A percentile compares a stretch with the other conserved stretches of the same genome.
Evolutionary conservation across 2,329 filamentous ascomycete genomes (phyloP).

Genomic region (Monilinia fructigena): DNA sequence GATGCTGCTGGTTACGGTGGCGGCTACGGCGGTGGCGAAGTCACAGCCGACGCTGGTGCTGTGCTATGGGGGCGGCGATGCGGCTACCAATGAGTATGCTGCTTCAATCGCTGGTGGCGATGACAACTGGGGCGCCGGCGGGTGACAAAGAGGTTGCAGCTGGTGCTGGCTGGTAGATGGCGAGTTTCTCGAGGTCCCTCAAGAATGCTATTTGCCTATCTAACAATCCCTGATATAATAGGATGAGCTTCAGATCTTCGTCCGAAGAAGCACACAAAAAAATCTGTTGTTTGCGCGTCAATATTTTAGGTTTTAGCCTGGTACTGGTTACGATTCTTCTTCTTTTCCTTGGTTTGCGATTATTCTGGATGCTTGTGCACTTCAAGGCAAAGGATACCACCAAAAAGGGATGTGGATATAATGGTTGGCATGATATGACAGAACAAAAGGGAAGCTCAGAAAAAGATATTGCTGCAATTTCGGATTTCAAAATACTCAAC

Average conservation of each 20-base stretch:
- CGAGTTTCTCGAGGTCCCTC: background rate
- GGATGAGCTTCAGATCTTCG: background rate
- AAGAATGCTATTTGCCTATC: slow-evolving; percentile 2
- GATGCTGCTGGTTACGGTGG: slow-evolving; percentile 25
- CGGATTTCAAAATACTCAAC: slow-evolving; percentile 2
- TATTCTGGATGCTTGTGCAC: background rate
- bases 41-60: background rate
- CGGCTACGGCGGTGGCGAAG: slow-evolving; percentile 8
- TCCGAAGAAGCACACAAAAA: background rate
- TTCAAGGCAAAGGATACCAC: slow-evolving; percentile 1
- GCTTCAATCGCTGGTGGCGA: slow-evolving; percentile 11
- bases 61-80: background rate
- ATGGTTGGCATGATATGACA: background rate
- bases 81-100: slow-evolving; percentile 12
- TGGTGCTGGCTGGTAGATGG: slow-evolving; percentile 10
- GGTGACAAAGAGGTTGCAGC: slow-evolving; percentile 5
- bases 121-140: slow-evolving; percentile 7
- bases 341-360: slow-evolving; percentile 5
- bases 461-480: slow-evolving; percentile 5
- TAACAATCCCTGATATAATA: background rate
- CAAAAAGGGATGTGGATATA: slow-evolving; percentile 1
- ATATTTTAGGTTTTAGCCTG: background rate
- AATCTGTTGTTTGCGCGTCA: background rate
- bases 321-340: background rate
- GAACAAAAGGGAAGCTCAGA: too few species aligned